These are phyloP conservation scores for Moesziomyces globuligerus DNA, from an alignment of 1,284 basidiomycete genomes.

Conservation along the genomic window DNA sequence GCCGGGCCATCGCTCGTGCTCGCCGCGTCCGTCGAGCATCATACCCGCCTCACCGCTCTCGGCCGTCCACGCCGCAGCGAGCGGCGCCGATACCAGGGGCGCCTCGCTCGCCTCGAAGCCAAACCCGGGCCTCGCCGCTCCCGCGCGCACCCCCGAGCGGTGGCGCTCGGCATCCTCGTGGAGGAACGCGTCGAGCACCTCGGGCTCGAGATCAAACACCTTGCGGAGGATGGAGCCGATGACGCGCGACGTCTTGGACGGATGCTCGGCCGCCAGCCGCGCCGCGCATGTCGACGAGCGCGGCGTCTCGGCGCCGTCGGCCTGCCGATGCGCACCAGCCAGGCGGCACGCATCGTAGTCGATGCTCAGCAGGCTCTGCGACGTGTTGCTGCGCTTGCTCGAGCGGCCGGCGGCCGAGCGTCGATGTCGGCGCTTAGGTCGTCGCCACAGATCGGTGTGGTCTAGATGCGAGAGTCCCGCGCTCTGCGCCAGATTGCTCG, in stretches of 20 bases:
- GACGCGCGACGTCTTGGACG: constrained; percentile 38
- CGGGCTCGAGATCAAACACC: constrained; percentile 47
- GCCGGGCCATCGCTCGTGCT: constrained; percentile 19
- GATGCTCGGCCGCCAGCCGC: constrained; percentile 15
- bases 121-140: constrained; percentile 14
- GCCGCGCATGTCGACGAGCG: constrained; percentile 14
- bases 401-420: constrained; percentile 35
- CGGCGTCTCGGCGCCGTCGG: constrained; percentile 25
- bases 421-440: constrained; percentile 42
- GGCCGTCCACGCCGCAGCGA: no score
- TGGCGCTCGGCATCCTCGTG: constrained; percentile 25
- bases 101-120: constrained; percentile 26
- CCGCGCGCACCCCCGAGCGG: constrained; percentile 1
- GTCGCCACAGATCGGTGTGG: constrained; percentile 19
- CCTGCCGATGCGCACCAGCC: constrained; percentile 4
- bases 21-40: constrained; percentile 27
- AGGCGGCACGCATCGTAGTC: constrained; percentile 29
- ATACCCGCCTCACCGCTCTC: constrained; percentile 7
- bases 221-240: constrained; percentile 43
- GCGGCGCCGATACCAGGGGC: constrained; percentile 15
- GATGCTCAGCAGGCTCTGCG: constrained; percentile 36
- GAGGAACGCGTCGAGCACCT: constrained; percentile 48
- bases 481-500: constrained; percentile 43
- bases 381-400: constrained; percentile 49
- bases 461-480: constrained; percentile 37